phyloP scores from a whole-genome alignment of 2,329 filamentous ascomycete genomes.

The Waltergamsia citrina region DNA sequence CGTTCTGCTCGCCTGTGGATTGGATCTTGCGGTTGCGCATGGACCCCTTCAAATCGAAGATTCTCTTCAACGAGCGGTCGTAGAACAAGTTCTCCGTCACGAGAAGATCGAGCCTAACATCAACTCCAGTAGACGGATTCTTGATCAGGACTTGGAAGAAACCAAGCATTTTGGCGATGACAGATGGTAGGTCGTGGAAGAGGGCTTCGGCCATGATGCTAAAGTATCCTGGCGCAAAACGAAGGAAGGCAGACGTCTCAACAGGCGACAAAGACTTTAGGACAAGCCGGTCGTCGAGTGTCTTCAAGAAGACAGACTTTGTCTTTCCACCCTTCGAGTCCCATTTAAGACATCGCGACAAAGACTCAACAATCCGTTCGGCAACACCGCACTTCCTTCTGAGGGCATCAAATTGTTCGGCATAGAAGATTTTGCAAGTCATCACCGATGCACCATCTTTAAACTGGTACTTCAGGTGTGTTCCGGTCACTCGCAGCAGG shows the following conservation, averaged over 20 bases:
- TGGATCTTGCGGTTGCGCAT: conserved; percentile 99
- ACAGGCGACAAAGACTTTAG: conserved; percentile 85
- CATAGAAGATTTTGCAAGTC: conserved; percentile 97
- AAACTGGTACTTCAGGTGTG: conserved; percentile 94
- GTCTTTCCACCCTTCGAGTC: conserved; percentile 97
- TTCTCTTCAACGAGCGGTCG: conserved; percentile 78
- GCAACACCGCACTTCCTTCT: conserved; percentile 86
- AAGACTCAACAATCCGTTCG: conserved; percentile 87
- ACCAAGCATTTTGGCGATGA: conserved; percentile 98
- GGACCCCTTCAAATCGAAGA: conserved; percentile 93
- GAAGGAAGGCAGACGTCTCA: conserved; percentile 88
- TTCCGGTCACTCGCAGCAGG: conserved; percentile 74
- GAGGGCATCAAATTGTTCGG: conserved; percentile 93
- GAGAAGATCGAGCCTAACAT: conserved; percentile 89
- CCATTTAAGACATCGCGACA: conserved; percentile 94
- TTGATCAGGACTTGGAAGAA: conserved; percentile 98
- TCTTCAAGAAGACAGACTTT: conserved; percentile 95
- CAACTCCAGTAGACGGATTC: conserved; percentile 81
- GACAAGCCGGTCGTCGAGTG: conserved; percentile 86
- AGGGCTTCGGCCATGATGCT: conserved; percentile 93
- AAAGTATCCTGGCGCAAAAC: conserved; percentile 95
- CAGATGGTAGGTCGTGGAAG: conserved; percentile 89
- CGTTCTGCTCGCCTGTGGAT: conserved; percentile 88
- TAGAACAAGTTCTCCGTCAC: conserved; percentile 99
- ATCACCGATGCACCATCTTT: conserved; percentile 88